Base-by-base conservation (phyloP, 768 basidiomycete species). In the Pisolithus tinctorius region DNA sequence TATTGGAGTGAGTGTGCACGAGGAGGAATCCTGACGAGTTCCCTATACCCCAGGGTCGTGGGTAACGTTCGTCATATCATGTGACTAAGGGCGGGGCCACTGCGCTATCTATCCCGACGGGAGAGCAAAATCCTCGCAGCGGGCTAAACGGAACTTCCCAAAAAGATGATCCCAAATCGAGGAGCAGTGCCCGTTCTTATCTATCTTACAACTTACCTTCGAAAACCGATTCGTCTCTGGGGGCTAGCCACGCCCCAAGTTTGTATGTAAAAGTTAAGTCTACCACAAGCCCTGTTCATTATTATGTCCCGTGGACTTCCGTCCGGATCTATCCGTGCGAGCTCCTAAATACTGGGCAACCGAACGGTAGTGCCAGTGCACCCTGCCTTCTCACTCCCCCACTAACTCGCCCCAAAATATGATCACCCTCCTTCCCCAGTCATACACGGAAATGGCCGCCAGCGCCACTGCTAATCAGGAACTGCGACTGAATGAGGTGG, bases 401-500 rank as follows among this genome's bases (percentile, higher is more conserved):
- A 14, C 37, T 43, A 34, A 34, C 27, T 47, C n/a, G 37, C 25
- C 25, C 48, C 49, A 54, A 55, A 60, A 36, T 55, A 65, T 71
- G 60, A 60, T 71, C 29, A 65, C 67, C 42, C 53, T 70, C 14
- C 55, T 65, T 51, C 58, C 68, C 40, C 42, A 50, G 45, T 46
- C 56, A 17, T 54, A 46, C 43, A 45, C 47, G 23, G 29, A 27
- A 13, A 29, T 37, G 54, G 43, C 25, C 41, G 36, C 45, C 31
- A n/a, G 37, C 49, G 17, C 34, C 17, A 30, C 20, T 50, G 40
- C 41, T 25, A 34, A 64, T 39, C 60, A 63, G 27, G 58, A 67
- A 49, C 56, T 72, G 39, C 58, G 63, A 30, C 60, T 68, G 38
- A 69, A 68, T 56, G 73, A 76, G 69, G 75, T 72, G 58, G 51